Evolutionary conservation across 2,329 filamentous ascomycete species (phyloP).

Genomic region (Paraconiothyrium sp.): DNA sequence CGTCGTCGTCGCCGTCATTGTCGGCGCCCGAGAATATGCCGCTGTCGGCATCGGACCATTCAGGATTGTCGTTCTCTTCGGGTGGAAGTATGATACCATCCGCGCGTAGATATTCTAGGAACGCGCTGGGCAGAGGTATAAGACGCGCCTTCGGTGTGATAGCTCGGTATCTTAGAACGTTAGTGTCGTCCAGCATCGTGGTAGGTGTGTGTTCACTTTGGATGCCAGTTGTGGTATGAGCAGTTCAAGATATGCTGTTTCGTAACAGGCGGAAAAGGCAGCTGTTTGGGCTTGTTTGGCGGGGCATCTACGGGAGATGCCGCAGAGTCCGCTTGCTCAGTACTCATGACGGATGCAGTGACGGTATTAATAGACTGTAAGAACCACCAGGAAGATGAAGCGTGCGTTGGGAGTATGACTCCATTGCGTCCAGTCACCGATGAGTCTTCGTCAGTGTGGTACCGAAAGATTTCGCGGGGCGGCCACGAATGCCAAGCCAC

Average conservation of each 20-base stretch:
- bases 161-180: constrained; percentile 70
- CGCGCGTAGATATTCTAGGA: constrained; percentile 86
- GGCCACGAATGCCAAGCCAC: constrained; percentile 18
- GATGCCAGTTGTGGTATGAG: constrained; percentile 93
- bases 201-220: constrained; percentile 61
- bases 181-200: neutral
- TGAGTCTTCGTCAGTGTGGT: constrained; percentile 30
- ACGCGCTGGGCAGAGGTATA: constrained; percentile 77
- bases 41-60: constrained; percentile 61
- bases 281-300: constrained; percentile 35
- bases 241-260: constrained; percentile 91
- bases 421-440: constrained; percentile 27
- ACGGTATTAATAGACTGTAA: neutral
- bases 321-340: constrained; percentile 11
- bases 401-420: constrained; percentile 22
- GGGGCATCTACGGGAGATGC: constrained; percentile 25
- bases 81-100: constrained; percentile 91
- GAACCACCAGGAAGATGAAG: neutral
- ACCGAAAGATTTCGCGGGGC: constrained; percentile 42
- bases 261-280: constrained; percentile 84
- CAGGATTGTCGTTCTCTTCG: constrained; percentile 62
- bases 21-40: constrained; percentile 60
- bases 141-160: constrained; percentile 87
- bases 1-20: constrained; percentile 62
- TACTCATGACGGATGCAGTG: constrained; percentile 33